Percentiles rank a stretch among this genome's conserved stretches.
Evolutionary conservation across 768 basidiomycete genomes (phyloP).

Genomic region (Cyclocybe cylindracea): DNA sequence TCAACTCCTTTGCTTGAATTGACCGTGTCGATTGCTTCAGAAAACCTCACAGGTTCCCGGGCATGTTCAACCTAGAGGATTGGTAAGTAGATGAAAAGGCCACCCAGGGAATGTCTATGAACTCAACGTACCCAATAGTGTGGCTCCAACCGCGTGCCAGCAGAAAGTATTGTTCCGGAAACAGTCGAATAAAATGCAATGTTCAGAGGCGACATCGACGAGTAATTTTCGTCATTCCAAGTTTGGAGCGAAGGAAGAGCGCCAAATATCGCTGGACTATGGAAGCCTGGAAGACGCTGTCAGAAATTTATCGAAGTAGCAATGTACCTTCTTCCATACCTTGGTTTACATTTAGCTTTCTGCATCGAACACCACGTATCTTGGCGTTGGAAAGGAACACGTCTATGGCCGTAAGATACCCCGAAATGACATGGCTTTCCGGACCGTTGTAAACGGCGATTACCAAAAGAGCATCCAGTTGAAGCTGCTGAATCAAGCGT

Average conservation of each 20-base stretch:
- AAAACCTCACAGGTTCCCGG: slow-evolving; percentile 26
- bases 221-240: slow-evolving; percentile 17
- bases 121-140: slow-evolving; percentile 24
- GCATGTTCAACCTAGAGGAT: slow-evolving; percentile 26
- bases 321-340: slow-evolving; percentile 10
- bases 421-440: slow-evolving; percentile 24
- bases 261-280: slow-evolving; percentile 25
- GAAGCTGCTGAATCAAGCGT: slow-evolving; percentile 10
- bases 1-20: slow-evolving; percentile 8
- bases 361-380: slow-evolving; percentile 13
- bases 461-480: slow-evolving; percentile 12
- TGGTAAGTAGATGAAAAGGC: neutral
- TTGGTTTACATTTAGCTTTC: slow-evolving; percentile 25
- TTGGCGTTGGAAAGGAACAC: slow-evolving; percentile 15
- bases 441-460: slow-evolving; percentile 25
- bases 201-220: slow-evolving; percentile 7
- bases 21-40: slow-evolving; percentile 10
- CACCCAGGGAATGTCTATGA: neutral
- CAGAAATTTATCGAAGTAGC: neutral
- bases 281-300: slow-evolving; percentile 22
- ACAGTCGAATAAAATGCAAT: slow-evolving; percentile 24
- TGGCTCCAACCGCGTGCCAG: slow-evolving; percentile 5
- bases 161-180: slow-evolving; percentile 12
- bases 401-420: slow-evolving; percentile 17
- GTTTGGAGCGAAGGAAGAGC: slow-evolving; percentile 15